phyloP scores from a whole-genome alignment of 2,329 filamentous ascomycete genomes.

The Domatiomyces catenatus region DNA sequence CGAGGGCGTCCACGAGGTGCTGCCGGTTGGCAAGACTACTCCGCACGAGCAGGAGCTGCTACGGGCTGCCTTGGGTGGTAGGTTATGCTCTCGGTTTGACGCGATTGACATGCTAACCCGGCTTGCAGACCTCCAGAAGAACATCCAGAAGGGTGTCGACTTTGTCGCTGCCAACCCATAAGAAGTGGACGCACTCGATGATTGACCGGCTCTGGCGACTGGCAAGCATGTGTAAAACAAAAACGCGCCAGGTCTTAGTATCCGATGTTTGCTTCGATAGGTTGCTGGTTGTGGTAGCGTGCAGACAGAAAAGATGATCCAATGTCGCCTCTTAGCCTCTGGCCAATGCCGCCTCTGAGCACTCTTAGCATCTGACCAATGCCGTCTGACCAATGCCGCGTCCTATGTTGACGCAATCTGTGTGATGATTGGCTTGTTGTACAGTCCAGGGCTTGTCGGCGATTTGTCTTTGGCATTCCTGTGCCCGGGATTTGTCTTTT shows the following conservation, averaged over 20 bases:
- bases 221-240: not conserved
- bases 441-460: too few relatives aligned
- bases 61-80: constrained; percentile 58
- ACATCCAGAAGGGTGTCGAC: constrained; percentile 80
- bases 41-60: constrained; percentile 78
- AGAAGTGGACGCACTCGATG: constrained; percentile 23
- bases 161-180: constrained; percentile 46
- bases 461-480: too few relatives aligned
- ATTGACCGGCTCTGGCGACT: not conserved
- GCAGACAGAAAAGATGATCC: not conserved
- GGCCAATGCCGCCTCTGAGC: too few relatives aligned
- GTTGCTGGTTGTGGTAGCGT: not conserved
- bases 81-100: constrained; percentile 2
- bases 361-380: too few relatives aligned
- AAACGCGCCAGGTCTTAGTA: not conserved
- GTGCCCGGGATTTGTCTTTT: too few relatives aligned
- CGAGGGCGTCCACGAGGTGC: constrained; percentile 88
- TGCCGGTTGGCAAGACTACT: constrained; percentile 70
- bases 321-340: too few relatives aligned
- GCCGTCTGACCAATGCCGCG: too few relatives aligned
- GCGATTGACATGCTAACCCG: not conserved
- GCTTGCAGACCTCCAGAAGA: constrained; percentile 38
- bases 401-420: too few relatives aligned
- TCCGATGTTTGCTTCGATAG: not conserved
- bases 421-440: too few relatives aligned